These are phyloP conservation scores for Arthrobotrys entomopaga DNA, from an alignment of 2,329 filamentous ascomycete species.

Conservation along the genomic window DNA sequence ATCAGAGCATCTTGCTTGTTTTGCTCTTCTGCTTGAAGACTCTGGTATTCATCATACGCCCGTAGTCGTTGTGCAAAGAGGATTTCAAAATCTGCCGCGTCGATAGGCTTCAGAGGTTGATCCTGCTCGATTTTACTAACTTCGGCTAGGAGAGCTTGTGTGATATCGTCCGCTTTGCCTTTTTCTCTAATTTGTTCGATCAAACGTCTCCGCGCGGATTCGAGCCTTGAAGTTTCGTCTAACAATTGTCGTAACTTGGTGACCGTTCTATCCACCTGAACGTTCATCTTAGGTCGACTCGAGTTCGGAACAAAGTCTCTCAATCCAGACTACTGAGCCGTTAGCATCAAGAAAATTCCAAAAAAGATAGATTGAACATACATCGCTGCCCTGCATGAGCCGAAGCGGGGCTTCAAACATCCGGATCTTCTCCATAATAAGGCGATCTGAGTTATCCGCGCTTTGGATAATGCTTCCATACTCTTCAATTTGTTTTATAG, in stretches of 20 bases:
- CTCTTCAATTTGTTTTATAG: conserved; percentile 79
- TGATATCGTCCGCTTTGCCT: conserved; percentile 86
- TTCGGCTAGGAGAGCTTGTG: conserved; percentile 82
- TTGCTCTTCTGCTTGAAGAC: conserved; percentile 75
- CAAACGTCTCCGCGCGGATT: conserved; percentile 80
- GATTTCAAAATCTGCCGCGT: conserved; percentile 88
- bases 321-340: conserved; percentile 34
- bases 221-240: conserved; percentile 84
- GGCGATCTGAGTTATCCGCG: conserved; percentile 73
- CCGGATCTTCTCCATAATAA: conserved; percentile 81
- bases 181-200: conserved; percentile 82
- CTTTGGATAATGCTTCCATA: conserved; percentile 87
- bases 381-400: conserved; percentile 67
- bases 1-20: conserved; percentile 79
- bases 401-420: conserved; percentile 78
- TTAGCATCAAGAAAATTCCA: background rate
- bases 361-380: conserved; percentile 11
- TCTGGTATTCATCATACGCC: conserved; percentile 79
- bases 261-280: conserved; percentile 81
- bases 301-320: conserved; percentile 77
- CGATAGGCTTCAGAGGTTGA: conserved; percentile 83
- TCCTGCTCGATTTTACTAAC: conserved; percentile 84
- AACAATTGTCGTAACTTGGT: conserved; percentile 79
- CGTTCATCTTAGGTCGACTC: conserved; percentile 79
- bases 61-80: conserved; percentile 86